Evolutionary conservation across 352 stramenopile species (phyloP).

Genomic region (Phytophthora sp.): DNA sequence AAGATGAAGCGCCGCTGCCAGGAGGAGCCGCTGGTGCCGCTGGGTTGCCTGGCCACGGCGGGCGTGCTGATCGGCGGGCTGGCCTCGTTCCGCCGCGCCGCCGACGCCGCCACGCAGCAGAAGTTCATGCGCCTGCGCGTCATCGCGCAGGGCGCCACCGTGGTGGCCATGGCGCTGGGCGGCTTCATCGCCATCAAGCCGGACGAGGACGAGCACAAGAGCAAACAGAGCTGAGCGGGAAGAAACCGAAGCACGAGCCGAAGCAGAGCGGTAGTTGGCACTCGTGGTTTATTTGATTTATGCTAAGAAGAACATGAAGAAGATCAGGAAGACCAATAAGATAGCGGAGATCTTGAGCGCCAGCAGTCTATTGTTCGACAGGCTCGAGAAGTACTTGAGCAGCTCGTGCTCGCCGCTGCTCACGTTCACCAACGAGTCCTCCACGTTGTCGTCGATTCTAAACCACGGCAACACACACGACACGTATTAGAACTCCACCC

Average conservation of each 20-base stretch:
- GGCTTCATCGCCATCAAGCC: constrained; percentile 71
- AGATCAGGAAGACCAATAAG: constrained; percentile 89
- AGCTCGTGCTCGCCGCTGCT: constrained; percentile 81
- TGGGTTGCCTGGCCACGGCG: constrained; percentile 68
- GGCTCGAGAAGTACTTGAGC: constrained; percentile 85
- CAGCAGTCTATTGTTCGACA: constrained; percentile 89
- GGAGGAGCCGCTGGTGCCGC: constrained; percentile 80
- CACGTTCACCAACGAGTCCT: constrained; percentile 80
- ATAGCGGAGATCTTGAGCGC: constrained; percentile 87
- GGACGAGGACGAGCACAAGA: constrained; percentile 32
- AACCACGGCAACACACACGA: constrained; percentile 10
- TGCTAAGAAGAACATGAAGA: constrained; percentile 91
- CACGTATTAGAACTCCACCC: neutral
- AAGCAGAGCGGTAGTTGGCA: constrained; percentile 14
- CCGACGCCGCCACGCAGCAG: constrained; percentile 78
- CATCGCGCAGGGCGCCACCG: constrained; percentile 72
- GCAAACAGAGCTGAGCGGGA: neutral
- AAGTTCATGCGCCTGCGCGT: constrained; percentile 83
- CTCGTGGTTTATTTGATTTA: constrained; percentile 51
- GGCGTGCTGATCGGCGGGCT: constrained; percentile 69
- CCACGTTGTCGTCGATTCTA: constrained; percentile 88
- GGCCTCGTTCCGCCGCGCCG: constrained; percentile 66
- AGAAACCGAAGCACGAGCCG: neutral
- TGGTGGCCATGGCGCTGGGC: constrained; percentile 69
- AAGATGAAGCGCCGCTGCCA: constrained; percentile 81